phyloP scores from a whole-genome alignment of 371 early-diverging fungal genomes.

The Rhizopus arrhizus region DNA sequence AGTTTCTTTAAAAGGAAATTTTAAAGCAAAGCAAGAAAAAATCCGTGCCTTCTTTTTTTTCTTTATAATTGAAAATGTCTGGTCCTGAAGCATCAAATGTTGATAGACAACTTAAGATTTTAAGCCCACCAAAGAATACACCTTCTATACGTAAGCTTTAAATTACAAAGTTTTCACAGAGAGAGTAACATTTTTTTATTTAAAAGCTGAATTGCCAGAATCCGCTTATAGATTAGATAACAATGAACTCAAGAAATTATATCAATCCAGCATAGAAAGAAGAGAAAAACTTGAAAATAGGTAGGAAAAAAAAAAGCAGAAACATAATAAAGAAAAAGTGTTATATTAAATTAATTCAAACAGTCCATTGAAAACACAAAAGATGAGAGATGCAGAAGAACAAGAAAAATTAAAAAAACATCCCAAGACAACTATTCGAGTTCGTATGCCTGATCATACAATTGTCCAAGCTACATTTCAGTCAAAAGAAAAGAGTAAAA shows the following conservation, averaged over 20 bases:
- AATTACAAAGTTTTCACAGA: neutral
- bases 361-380: slow-evolving; percentile 54
- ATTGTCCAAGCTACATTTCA: slow-evolving; percentile 47
- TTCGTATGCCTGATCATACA: slow-evolving; percentile 48
- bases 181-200: neutral
- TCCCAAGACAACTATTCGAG: slow-evolving; percentile 52
- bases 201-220: slow-evolving; percentile 46
- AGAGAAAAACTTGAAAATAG: slow-evolving; percentile 48
- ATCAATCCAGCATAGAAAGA: slow-evolving; percentile 44
- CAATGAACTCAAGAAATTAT: slow-evolving; percentile 43
- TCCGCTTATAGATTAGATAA: slow-evolving; percentile 44
- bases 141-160: slow-evolving; percentile 28
- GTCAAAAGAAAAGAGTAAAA: slow-evolving; percentile 41
- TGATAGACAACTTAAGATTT: slow-evolving; percentile 39
- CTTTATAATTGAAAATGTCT: slow-evolving; percentile 1
- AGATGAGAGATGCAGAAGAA: slow-evolving; percentile 49
- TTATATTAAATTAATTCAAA: neutral
- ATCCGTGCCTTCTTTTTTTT: neutral
- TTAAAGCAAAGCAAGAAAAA: neutral
- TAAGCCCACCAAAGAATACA: slow-evolving; percentile 38
- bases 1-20: neutral
- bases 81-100: slow-evolving; percentile 1
- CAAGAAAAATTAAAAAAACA: slow-evolving; percentile 47
- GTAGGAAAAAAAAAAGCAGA: slow-evolving; percentile 44
- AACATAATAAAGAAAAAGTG: neutral